Percentiles rank a stretch among this genome's conserved stretches.
Evolutionary conservation across 352 stramenopile genomes (phyloP).

Genomic region (Phytopythium chamaehyphon): DNA sequence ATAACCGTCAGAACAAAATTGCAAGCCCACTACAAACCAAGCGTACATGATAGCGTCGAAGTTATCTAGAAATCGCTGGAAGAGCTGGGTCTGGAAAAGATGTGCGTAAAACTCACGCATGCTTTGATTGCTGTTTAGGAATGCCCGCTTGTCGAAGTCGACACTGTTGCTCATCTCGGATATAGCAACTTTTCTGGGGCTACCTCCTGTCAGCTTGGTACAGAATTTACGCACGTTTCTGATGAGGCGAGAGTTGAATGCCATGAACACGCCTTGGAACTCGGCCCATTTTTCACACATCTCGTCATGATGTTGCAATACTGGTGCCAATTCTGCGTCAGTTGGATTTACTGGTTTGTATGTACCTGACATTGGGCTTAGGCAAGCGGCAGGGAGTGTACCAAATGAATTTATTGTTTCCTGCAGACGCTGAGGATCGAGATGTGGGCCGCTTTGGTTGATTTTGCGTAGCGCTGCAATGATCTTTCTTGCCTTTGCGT

Average conservation of each 20-base stretch:
- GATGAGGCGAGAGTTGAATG: constrained; percentile 47
- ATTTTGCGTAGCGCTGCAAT: constrained; percentile 48
- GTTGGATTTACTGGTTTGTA: constrained; percentile 19
- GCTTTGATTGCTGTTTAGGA: constrained; percentile 49
- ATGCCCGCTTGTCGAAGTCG: constrained; percentile 53
- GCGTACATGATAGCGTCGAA: constrained; percentile 17
- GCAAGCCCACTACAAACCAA: too few relatives aligned
- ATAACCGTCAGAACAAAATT: too few relatives aligned
- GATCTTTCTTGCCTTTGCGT: constrained; percentile 58
- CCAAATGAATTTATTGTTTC: constrained; percentile 5
- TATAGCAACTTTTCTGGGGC: background rate
- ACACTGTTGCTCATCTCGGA: background rate
- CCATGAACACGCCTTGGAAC: constrained; percentile 45
- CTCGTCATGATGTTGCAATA: constrained; percentile 38
- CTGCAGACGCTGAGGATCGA: background rate
- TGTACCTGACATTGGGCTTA: constrained; percentile 1
- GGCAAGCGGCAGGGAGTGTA: background rate
- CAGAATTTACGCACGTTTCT: constrained; percentile 64
- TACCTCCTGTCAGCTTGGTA: constrained; percentile 9
- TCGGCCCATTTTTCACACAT: constrained; percentile 55
- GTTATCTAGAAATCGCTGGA: constrained; percentile 63
- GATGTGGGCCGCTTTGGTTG: background rate
- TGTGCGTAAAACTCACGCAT: constrained; percentile 60
- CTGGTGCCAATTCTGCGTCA: constrained; percentile 19
- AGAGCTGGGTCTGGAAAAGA: constrained; percentile 73